Percentiles rank a stretch among this genome's conserved stretches.
These are phyloP conservation scores for Phtheirospermum japonicum DNA, from an alignment of 257 asterid genomes.

Conservation along the genomic window DNA sequence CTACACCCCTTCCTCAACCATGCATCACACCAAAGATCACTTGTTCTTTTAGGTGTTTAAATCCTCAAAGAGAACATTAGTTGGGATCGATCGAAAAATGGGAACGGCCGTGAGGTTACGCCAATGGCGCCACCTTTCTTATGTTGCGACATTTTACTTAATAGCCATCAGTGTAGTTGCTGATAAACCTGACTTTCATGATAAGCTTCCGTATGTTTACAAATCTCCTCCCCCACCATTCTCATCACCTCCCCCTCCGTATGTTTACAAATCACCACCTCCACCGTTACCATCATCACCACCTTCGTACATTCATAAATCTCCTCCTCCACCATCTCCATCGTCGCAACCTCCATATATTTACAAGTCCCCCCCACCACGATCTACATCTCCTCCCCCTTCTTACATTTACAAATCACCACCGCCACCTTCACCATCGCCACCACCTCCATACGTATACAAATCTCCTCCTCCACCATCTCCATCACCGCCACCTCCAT, in stretches of 20 bases:
- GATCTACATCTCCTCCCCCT: background rate
- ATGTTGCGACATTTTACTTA: background rate
- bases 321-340: background rate
- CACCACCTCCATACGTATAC: background rate
- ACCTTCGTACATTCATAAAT: background rate
- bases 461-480: background rate
- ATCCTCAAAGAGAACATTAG: too few species aligned
- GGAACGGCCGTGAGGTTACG: background rate
- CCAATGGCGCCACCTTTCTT: constrained; percentile 5
- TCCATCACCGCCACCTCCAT: too few species aligned
- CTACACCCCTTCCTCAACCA: background rate
- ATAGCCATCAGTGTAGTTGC: background rate
- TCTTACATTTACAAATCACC: too few species aligned
- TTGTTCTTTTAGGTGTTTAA: background rate
- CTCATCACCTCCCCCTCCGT: background rate
- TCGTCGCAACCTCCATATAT: background rate
- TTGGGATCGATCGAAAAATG: too few species aligned
- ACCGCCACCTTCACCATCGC: background rate
- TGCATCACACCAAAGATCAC: background rate
- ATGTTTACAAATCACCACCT: background rate
- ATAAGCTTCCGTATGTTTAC: too few species aligned
- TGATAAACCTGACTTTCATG: background rate
- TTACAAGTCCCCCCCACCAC: background rate
- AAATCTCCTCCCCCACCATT: background rate
- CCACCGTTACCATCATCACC: background rate